Evolutionary conservation across 164 flowering plant species (phyloP), one percentile per base, ranked within the genome.

Genomic region (Echeveria elegans): DNA sequence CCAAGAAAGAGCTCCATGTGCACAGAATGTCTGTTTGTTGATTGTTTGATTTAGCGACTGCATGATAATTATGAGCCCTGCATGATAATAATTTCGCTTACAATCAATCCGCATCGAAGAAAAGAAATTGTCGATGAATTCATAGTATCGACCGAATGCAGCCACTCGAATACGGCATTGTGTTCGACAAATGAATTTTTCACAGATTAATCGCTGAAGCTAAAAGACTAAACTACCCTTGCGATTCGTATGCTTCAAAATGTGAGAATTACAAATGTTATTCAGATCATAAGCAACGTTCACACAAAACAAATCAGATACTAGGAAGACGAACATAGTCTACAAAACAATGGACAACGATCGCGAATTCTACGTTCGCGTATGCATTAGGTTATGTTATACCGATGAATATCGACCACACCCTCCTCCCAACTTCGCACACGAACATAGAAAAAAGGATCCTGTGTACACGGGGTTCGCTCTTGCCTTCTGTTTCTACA

Each of bases 401-500:
- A 9, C 16, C 4, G 14, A 21, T 21, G 56, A 11, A n/a, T 6
- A 21, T 21, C 26, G 10, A 21, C 26, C 83, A 85, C 86, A 85
- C 75, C 41, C 38, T 24, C 31, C 3, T 53, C 31, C 31, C 60
- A 53, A 53, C 60, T 53, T 18, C 15, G 56, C 31, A 15, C n/a
- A 52, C 23, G 53, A 52, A 52, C 11, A 52, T 12, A 48, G 53
- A n/a, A 18, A 67, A 62, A 67, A 67, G 66, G 73, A 74, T 72
- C 77, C 32, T 69, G 67, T 61, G 66, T 63, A 24, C 21, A 50
- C 11, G 15, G 78, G 87, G 87, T 83, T 82, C 87, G 89, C 76
- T 83, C 85, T 83, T 85, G 89, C 83, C 87, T 81, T 78, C 84
- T 36, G 28, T 23, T 60, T 62, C 40, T 32, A 62, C 60, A 72